Base-by-base conservation (phyloP, 2,329 filamentous ascomycete genomes). In the Neonectria neomacrospora region DNA sequence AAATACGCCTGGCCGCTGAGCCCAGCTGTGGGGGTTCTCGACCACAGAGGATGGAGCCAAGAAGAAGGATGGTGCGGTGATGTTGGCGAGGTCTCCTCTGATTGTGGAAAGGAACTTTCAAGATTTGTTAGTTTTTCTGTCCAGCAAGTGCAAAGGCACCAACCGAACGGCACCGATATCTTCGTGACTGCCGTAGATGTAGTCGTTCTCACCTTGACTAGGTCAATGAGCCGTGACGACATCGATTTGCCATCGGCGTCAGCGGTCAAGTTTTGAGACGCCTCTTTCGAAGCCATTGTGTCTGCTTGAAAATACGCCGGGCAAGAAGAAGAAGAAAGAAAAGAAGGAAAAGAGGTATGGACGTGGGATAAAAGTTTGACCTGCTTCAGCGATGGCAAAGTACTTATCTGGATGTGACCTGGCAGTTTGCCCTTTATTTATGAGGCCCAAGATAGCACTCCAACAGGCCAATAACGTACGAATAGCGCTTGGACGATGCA, bases 11-110 rank as follows among this genome's bases (percentile, higher is more conserved):
- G 83, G 83, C 16, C 81, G 79, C 62, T 85, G 78, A 37, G 80
- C 80, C 83, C 83, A 86, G 68, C 82, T 84, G 63, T 80, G 80
- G 58, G 82, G 83, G 34, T 82, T 82, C 69, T 86, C 83, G 51
- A 83, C 82, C 5, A 85, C 83, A 12, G 83, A 84, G 22, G 78
- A 82, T 0, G 80, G 77, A 0, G 81, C 80, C 11, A 86, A 77
- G 67, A 85, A 82, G 54, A 80, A 83, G 2, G 82, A 82, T 0
- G 83, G 83, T 1, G 82, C 83, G 1, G 83, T 85, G 47, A 85
- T 78, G 58, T 84, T 85, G 61, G 83, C 80, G 18, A 86, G 80
- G 56, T 85, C 83, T 60, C 83, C 83, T 64, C 83, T 82, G 48
- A 84, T 20, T 2, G 67, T 58, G 14, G 70, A 70, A 1, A 72